Conservation (phyloP, 2,329 filamentous ascomycete species). For the Lecanicillium sp. region DNA sequence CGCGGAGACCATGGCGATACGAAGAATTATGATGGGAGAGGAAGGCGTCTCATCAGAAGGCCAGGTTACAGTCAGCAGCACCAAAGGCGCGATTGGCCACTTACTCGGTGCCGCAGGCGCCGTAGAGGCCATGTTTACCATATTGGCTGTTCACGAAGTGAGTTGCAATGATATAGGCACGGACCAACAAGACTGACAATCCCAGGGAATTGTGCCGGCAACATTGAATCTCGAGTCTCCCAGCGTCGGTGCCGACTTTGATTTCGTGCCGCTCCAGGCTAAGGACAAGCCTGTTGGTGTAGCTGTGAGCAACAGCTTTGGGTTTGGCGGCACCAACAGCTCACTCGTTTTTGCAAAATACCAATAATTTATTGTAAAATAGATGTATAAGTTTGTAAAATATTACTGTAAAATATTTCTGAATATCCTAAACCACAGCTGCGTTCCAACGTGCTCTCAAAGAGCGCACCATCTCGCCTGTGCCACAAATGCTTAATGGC, state of each 20-base stretch:
- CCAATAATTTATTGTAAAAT: neutral
- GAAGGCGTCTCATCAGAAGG: constrained; percentile 56
- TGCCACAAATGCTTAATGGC: too few relatives aligned
- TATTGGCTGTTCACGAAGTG: constrained; percentile 74
- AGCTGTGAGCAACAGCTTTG: constrained; percentile 90
- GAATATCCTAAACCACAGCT: too few relatives aligned
- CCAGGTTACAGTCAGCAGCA: constrained; percentile 80
- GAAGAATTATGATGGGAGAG: constrained; percentile 65
- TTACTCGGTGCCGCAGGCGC: constrained; percentile 86
- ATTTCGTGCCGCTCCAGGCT: constrained; percentile 69
- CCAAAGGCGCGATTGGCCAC: constrained; percentile 90
- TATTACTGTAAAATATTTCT: neutral
- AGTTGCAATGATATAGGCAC: constrained; percentile 25
- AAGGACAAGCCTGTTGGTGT: constrained; percentile 67
- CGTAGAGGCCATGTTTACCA: constrained; percentile 79
- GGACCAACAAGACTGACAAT: constrained; percentile 13
- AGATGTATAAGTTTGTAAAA: neutral
- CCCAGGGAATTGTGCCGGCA: constrained; percentile 69
- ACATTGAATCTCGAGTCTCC: constrained; percentile 74
- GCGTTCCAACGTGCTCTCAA: too few relatives aligned
- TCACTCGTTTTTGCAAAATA: constrained; percentile 65
- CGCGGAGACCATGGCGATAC: constrained; percentile 82
- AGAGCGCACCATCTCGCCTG: too few relatives aligned
- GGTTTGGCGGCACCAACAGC: constrained; percentile 95
- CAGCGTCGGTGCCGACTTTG: constrained; percentile 67